Evolutionary conservation across 352 stramenopile genomes (phyloP), one percentile per base, ranked within the genome.

Genomic region (Phytopythium montanum): DNA sequence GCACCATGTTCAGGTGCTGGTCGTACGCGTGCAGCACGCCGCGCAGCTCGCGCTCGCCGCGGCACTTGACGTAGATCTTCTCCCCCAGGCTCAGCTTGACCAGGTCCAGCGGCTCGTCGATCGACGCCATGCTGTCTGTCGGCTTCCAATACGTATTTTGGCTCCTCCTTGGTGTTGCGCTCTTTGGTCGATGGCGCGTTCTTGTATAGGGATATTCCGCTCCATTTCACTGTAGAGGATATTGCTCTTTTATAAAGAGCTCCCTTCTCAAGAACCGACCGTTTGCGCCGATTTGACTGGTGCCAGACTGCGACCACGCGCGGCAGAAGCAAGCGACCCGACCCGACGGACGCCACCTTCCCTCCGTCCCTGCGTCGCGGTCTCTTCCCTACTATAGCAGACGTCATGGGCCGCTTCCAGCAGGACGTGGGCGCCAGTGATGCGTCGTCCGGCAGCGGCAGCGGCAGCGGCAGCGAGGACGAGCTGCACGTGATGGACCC

Each of bases 1-100:
- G 75, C 54, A 99, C 96, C 89, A 99, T 97, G 76, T 99, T 99
- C 34, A 99, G 78, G 76, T 99, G 97, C 72, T 99, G 95, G 75
- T 99, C 97, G 72, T 98, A 99, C 1, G 96, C 97, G 77, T 99
- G 96, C 48, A 99, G 79, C 73, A 97, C 96, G 33, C 97, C 97
- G 44, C 97, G 85, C 34, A 99, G 85, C 81, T 99, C 97, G 33
- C 97, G 79, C 53, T 99, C 95, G 28, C 97, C 96, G 46, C 96
- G 89, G 81, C 96, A 99, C 83, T 99, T 99, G 63, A 99, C 96
- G 72, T 99, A 98, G 60, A 99, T 97, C 62, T 97, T 92, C 81
- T 99, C 97, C 64, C 98, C 96, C 63, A 99, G 94, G 48, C 94
- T 99, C 65, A 99, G 83, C 72, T 97, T 96, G 73, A 99, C 98